phyloP scores from a whole-genome alignment of 495 filamentous ascomycete species.

The Podospora appendiculata region DNA sequence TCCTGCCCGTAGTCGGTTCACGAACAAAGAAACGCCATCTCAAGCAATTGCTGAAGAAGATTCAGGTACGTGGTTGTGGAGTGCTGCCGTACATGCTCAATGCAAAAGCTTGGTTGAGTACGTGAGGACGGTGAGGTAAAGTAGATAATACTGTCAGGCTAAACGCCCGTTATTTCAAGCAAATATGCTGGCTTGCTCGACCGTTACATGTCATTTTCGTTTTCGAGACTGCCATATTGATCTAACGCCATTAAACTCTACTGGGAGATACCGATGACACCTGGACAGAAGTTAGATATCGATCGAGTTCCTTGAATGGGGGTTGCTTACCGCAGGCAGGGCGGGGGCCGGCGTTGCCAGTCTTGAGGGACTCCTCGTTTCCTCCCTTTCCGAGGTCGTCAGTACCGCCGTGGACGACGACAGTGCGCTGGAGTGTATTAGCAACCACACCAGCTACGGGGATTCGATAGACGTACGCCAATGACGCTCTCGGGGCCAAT shows the following conservation, averaged over 20 bases:
- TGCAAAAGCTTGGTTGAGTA: no score
- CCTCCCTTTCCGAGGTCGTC: slow-evolving; percentile 91
- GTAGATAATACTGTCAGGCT: no score
- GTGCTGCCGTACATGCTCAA: no score
- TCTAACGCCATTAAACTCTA: slow-evolving; percentile 17
- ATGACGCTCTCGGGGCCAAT: slow-evolving; percentile 93
- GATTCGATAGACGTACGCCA: slow-evolving; percentile 55
- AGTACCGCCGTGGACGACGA: slow-evolving; percentile 89
- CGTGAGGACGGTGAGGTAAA: no score
- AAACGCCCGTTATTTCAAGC: no score
- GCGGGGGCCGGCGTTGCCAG: slow-evolving; percentile 85
- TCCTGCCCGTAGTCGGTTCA: no score
- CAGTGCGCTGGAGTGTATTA: slow-evolving; percentile 59
- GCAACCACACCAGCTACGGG: not conserved
- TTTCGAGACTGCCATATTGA: no score
- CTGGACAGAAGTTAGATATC: slow-evolving; percentile 38
- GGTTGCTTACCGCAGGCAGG: slow-evolving; percentile 83
- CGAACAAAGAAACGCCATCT: no score
- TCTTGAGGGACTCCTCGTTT: slow-evolving; percentile 91
- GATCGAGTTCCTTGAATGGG: not conserved
- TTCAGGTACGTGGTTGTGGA: no score
- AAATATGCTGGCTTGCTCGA: no score
- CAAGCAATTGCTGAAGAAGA: no score
- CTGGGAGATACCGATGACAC: slow-evolving; percentile 79
- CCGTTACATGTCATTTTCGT: no score